Percentiles rank a stretch among this genome's conserved stretches.
These are phyloP conservation scores for Aspergillus taichungensis DNA, from an alignment of 495 filamentous ascomycete species.

Conservation along the genomic window DNA sequence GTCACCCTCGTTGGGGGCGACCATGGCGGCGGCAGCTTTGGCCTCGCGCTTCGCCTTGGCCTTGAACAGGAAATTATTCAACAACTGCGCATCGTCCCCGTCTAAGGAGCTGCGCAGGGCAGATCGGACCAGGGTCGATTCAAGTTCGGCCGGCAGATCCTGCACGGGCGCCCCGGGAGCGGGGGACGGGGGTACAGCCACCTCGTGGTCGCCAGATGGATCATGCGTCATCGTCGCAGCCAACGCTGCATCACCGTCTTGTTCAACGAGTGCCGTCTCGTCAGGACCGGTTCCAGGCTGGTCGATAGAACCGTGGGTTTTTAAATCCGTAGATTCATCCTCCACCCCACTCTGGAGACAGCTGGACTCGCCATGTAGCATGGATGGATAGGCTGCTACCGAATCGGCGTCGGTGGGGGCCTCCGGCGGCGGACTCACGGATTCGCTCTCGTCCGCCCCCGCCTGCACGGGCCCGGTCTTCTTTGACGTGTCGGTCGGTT, in stretches of 20 bases:
- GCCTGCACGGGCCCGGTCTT: slow-evolving; percentile 5
- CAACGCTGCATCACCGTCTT: not conserved
- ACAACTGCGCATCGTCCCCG: slow-evolving; percentile 49
- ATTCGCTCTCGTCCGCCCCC: slow-evolving; percentile 8
- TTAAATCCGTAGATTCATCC: slow-evolving; percentile 10
- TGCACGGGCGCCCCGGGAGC: slow-evolving; percentile 11
- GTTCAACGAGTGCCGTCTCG: not conserved
- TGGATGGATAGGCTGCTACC: slow-evolving; percentile 13
- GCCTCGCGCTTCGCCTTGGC: slow-evolving; percentile 52
- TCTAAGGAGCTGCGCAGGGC: slow-evolving; percentile 36
- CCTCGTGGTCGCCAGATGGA: not conserved
- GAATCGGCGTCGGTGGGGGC: slow-evolving; percentile 4
- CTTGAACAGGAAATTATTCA: slow-evolving; percentile 53
- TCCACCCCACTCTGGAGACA: slow-evolving; percentile 2
- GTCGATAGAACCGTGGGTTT: slow-evolving; percentile 3
- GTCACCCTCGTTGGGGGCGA: slow-evolving; percentile 16
- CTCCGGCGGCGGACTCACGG: slow-evolving; percentile 5
- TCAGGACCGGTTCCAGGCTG: not conserved
- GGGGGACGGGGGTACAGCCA: not conserved
- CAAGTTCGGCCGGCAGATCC: slow-evolving; percentile 24
- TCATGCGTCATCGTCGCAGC: slow-evolving; percentile 9
- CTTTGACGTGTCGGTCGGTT: slow-evolving; percentile 9
- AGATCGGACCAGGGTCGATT: slow-evolving; percentile 32
- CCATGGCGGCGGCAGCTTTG: slow-evolving; percentile 25
- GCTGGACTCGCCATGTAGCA: slow-evolving; percentile 13